These are phyloP conservation scores for Chlorella sorokiniana DNA, from an alignment of 139 green algal genomes.

Conservation along the genomic window DNA sequence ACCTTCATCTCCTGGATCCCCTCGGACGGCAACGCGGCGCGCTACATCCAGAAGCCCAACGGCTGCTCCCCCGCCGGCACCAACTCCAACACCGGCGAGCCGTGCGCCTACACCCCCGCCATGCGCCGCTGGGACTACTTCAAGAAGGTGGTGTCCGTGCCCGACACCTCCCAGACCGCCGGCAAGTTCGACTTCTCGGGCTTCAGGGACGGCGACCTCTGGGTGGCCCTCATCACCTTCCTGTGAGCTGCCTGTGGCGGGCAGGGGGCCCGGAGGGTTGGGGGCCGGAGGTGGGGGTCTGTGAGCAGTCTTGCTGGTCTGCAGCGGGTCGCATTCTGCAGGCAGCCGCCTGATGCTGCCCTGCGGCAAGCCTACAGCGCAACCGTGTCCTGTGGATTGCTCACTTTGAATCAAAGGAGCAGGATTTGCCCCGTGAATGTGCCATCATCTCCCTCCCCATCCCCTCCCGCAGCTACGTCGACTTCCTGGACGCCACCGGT, in stretches of 20 bases:
- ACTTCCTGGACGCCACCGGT: constrained; percentile 69
- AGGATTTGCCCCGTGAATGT: not conserved
- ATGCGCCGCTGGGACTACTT: constrained; percentile 66
- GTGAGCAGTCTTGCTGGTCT: no score
- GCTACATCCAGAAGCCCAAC: constrained; percentile 50
- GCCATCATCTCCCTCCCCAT: constrained; percentile 30
- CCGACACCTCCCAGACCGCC: constrained; percentile 48
- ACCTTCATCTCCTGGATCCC: constrained; percentile 86
- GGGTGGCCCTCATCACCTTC: constrained; percentile 80
- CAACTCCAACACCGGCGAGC: constrained; percentile 33
- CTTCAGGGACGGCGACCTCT: constrained; percentile 55
- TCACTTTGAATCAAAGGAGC: not conserved
- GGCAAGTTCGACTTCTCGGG: constrained; percentile 50
- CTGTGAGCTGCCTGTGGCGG: constrained; percentile 38
- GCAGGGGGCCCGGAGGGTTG: not conserved
- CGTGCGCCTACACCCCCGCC: constrained; percentile 11
- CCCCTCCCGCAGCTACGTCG: constrained; percentile 39
- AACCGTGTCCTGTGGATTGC: not conserved
- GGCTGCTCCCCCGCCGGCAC: constrained; percentile 14
- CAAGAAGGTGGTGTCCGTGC: constrained; percentile 53
- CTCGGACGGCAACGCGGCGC: constrained; percentile 32
- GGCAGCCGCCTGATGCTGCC: no score
- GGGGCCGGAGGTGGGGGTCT: not conserved
- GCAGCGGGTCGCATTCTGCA: not conserved
- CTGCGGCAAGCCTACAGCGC: no score